A percentile compares a stretch with the other conserved stretches of the same genome.
Conservation (phyloP, 805 yeast genomes). For the Ogataea corticis region DNA sequence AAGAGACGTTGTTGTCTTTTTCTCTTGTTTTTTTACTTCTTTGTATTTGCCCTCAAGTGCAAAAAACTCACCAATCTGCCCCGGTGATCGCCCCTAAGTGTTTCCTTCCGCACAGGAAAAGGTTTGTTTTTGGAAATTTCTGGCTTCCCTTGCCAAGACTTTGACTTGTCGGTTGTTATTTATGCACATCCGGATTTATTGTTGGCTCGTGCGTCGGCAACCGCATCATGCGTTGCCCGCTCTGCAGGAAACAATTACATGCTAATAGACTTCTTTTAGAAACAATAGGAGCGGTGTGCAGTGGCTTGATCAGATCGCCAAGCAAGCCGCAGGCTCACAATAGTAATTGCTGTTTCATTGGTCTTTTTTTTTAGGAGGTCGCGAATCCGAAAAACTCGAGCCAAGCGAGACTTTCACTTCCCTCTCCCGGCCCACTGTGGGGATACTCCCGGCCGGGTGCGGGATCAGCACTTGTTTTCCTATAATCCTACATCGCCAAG, state of each 20-base stretch:
- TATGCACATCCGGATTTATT: slow-evolving; percentile 1
- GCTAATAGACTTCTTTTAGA: too few species aligned
- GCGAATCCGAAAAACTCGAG: not conserved
- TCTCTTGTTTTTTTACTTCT: not conserved
- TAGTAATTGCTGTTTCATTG: slow-evolving; percentile 2
- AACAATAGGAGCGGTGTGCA: not conserved
- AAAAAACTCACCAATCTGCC: not conserved
- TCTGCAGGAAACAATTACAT: not conserved
- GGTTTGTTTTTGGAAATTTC: slow-evolving; percentile 5
- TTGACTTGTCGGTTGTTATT: slow-evolving; percentile 1
- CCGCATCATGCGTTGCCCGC: not conserved
- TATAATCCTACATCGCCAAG: too few species aligned
- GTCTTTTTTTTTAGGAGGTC: not conserved
- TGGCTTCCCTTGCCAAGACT: slow-evolving; percentile 9
- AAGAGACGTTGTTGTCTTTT: not conserved
- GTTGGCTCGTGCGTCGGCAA: slow-evolving; percentile 4
- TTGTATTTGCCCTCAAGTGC: not conserved
- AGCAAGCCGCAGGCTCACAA: not conserved
- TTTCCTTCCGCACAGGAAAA: slow-evolving; percentile 3
- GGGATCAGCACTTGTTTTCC: too few species aligned
- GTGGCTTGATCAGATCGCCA: not conserved
- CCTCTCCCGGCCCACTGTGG: too few species aligned
- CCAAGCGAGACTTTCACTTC: too few species aligned
- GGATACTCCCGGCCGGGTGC: too few species aligned
- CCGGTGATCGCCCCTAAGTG: slow-evolving; percentile 2